Conservation (phyloP, 345 rosid species). For the Euphorbia peplus region DNA sequence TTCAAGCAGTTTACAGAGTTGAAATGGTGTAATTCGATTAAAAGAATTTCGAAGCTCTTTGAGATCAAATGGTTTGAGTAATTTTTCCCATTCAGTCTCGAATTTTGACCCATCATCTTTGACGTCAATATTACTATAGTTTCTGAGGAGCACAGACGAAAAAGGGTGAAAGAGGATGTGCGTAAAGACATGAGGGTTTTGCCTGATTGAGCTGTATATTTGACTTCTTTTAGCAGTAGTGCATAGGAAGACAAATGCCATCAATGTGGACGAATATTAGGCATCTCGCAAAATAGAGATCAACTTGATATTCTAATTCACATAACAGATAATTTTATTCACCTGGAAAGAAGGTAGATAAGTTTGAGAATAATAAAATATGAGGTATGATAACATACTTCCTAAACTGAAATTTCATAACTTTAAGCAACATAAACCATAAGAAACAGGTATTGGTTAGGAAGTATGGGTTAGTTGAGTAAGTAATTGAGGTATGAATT, state of each 20-base stretch:
- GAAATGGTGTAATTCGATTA: conserved; percentile 24
- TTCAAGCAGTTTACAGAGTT: conserved; percentile 40
- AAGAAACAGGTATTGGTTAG: not conserved
- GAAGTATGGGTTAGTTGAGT: not conserved
- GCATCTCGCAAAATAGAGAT: not conserved
- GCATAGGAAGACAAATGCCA: not conserved
- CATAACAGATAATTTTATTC: not conserved
- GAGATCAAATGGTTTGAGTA: conserved; percentile 75
- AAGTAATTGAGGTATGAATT: too few relatives aligned
- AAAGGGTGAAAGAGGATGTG: not conserved
- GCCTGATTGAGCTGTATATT: conserved; percentile 32
- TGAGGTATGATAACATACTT: not conserved
- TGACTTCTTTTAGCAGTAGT: conserved; percentile 45
- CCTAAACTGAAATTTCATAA: not conserved
- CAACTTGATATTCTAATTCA: not conserved
- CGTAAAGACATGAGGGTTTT: conserved; percentile 27
- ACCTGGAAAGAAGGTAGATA: conserved; percentile 5
- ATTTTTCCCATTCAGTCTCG: conserved; percentile 73
- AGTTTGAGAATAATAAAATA: not conserved
- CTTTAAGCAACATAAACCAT: not conserved
- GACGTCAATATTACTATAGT: conserved; percentile 6
- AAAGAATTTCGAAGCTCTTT: conserved; percentile 52
- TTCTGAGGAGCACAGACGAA: conserved; percentile 23
- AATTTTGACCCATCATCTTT: conserved; percentile 30
- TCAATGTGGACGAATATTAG: not conserved